Evolutionary conservation across 768 basidiomycete species (phyloP).

Genomic region (Rhizopogon roseolus): DNA sequence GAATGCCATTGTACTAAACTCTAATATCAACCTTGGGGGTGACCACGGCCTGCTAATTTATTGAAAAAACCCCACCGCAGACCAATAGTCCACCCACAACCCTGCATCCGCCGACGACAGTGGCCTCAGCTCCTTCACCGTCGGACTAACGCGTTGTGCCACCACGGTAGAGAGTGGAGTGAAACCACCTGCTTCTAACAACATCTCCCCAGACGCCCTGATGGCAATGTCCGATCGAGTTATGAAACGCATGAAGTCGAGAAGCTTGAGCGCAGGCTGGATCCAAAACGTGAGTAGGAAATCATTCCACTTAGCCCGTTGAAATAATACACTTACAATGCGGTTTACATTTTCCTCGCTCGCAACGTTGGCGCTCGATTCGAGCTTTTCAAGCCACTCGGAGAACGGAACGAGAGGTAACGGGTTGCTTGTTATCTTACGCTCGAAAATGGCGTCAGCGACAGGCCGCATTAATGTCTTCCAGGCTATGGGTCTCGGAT

Average conservation of each 20-base stretch:
- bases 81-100: constrained; percentile 34
- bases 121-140: constrained; percentile 19
- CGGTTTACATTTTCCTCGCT: constrained; percentile 15
- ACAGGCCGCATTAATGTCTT: constrained; percentile 14
- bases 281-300: neutral
- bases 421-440: constrained; percentile 1
- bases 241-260: constrained; percentile 20
- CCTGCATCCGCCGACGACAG: constrained; percentile 17
- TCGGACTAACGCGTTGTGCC: constrained; percentile 23
- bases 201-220: neutral
- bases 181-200: constrained; percentile 1
- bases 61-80: constrained; percentile 10
- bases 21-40: too few species aligned
- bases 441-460: neutral
- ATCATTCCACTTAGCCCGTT: neutral
- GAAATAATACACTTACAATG: constrained; percentile 20
- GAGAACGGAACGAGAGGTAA: constrained; percentile 22
- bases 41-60: neutral
- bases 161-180: constrained; percentile 20
- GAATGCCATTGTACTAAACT: too few species aligned
- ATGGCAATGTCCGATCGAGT: constrained; percentile 11
- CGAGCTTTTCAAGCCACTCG: constrained; percentile 25
- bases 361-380: constrained; percentile 1
- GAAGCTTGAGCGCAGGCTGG: constrained; percentile 27
- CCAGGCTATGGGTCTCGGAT: constrained; percentile 18